phyloP scores from a whole-genome alignment of 805 yeast species.

The Sugiyamaella qingdaonensis region DNA sequence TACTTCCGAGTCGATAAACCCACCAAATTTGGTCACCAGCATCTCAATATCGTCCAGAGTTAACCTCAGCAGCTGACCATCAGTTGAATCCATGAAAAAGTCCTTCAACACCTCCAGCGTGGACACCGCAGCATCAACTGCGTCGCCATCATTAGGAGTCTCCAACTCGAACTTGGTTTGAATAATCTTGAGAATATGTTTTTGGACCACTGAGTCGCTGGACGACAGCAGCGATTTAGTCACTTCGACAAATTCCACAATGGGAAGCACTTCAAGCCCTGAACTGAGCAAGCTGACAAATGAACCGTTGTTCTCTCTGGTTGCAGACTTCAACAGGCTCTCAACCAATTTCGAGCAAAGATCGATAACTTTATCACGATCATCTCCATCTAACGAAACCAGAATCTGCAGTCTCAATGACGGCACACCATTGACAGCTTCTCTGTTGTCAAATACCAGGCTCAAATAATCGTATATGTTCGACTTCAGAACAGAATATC shows the following conservation, averaged over 20 bases:
- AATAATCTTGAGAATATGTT: constrained; percentile 58
- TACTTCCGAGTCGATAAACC: constrained; percentile 37
- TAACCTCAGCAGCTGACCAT: constrained; percentile 55
- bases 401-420: constrained; percentile 54
- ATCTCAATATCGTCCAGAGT: constrained; percentile 64
- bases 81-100: constrained; percentile 17
- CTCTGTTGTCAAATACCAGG: constrained; percentile 40
- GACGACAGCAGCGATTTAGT: constrained; percentile 40
- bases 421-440: constrained; percentile 39
- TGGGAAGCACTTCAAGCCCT: constrained; percentile 67
- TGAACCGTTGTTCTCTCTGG: constrained; percentile 12
- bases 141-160: constrained; percentile 45
- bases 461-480: constrained; percentile 56
- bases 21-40: constrained; percentile 60
- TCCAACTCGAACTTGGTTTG: constrained; percentile 69
- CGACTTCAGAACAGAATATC: constrained; percentile 42
- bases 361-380: constrained; percentile 1
- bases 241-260: constrained; percentile 64
- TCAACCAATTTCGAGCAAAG: constrained; percentile 15
- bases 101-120: constrained; percentile 22
- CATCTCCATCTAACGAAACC: constrained; percentile 24
- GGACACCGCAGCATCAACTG: constrained; percentile 47
- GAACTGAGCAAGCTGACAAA: constrained; percentile 57
- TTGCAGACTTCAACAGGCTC: constrained; percentile 4
- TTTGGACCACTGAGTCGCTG: constrained; percentile 48